Evolutionary conservation across 2,329 filamentous ascomycete species (phyloP), one percentile per base, ranked within the genome.

Genomic region (Esteya vermicola): DNA sequence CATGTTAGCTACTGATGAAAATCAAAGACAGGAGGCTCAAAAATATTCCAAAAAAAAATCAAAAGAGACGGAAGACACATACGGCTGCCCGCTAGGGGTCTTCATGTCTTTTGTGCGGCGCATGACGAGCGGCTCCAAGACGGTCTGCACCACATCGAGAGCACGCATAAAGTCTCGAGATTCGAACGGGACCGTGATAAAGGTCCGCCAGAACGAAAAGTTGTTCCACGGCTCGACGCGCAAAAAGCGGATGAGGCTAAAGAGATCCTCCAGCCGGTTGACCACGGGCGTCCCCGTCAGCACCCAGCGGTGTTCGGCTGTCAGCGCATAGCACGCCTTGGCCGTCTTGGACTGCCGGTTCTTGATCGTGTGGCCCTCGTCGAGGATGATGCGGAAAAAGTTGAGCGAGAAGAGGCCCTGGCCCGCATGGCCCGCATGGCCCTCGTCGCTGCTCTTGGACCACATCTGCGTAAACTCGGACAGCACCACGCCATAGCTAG

Each of bases 121-220:
- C 58, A 98, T 77, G 9, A 98, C 91, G n/a, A 98, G 64, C 8
- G 91, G 91, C 54, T 98, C 91, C 6, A 98, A 63, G 0, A 98
- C 89, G 0, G 89, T 98, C 56, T 98, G 91, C 2, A 98, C 91
- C 2, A 98, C 91, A 54, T 96, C 91, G 8, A 98, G 67, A 1
- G 91, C 91, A 5, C 88, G 79, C 49, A 95, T 76, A 54, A 93
- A 95, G 47, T 98, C 83, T 49, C 91, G 91, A 0, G 85, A 89
- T 57, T 98, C 91, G 48, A 98, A 98, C 0, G 91, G 91, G 1
- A 93, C 80, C 0, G 91, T 98, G 53, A 98, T 96, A 56, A 98
- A 98, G 0, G 91, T 96, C 55, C 88, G 88, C 91, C 91, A 98
- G 61, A 94, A 98, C 0, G 88, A 94, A 57, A 98, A 98, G 57